Evolutionary conservation across 139 green algal species (phyloP).

Genomic region (Chlamydomonas schloesseri): DNA sequence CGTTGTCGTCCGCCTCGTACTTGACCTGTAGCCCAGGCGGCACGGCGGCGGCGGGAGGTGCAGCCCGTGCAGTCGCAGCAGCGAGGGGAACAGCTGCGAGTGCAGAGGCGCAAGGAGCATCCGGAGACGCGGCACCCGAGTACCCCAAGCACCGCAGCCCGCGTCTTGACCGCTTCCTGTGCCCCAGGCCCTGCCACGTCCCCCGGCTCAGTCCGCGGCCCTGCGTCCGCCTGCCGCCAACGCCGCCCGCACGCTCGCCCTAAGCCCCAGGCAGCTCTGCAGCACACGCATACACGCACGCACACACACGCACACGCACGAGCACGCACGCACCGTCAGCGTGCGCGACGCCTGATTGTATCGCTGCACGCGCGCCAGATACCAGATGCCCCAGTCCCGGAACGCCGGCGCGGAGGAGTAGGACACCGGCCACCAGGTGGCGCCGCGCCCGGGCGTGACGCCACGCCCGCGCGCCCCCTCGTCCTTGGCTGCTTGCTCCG

Average conservation of each 20-base stretch:
- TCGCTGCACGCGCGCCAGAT: not conserved
- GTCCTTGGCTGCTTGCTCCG: not conserved
- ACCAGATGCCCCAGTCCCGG: conserved; percentile 27
- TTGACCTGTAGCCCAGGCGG: not conserved
- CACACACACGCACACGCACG: not conserved
- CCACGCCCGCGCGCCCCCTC: not conserved
- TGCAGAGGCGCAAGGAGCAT: not conserved
- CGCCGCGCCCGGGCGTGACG: not conserved
- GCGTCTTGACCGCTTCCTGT: too few relatives aligned
- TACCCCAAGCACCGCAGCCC: not conserved
- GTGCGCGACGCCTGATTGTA: not conserved
- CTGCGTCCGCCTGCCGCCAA: too few relatives aligned
- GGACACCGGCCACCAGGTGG: conserved; percentile 10
- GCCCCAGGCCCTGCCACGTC: too few relatives aligned
- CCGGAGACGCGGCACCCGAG: too few relatives aligned
- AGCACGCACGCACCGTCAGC: not conserved
- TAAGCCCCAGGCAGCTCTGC: too few relatives aligned
- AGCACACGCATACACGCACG: too few relatives aligned
- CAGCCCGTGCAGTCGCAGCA: too few relatives aligned
- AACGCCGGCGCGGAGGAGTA: not conserved
- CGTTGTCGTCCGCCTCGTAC: not conserved
- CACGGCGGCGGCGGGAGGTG: too few relatives aligned
- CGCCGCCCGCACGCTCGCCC: too few relatives aligned
- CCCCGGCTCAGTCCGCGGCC: too few relatives aligned
- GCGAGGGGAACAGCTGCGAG: not conserved